Percentiles rank a stretch among this genome's conserved stretches.
Conservation (phyloP, 1,284 basidiomycete genomes). For the Melampsora americana region DNA sequence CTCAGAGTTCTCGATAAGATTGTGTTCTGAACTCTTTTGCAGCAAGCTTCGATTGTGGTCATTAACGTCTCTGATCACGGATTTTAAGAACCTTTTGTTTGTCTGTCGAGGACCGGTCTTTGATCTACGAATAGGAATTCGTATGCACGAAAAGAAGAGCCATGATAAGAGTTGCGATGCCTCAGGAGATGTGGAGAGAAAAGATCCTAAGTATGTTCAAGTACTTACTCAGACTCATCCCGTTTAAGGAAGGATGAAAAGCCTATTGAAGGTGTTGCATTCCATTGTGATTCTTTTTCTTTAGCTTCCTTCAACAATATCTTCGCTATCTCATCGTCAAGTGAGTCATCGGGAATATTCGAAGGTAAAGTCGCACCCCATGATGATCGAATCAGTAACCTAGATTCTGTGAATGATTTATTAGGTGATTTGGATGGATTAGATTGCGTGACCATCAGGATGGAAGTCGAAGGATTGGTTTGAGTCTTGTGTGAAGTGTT, state of each 20-base stretch:
- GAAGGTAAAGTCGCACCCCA: not conserved
- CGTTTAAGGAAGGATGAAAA: not conserved
- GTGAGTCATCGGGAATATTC: not conserved
- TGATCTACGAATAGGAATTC: not conserved
- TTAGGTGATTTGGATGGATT: not conserved
- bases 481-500: not conserved
- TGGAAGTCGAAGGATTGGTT: not conserved
- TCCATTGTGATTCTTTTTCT: not conserved
- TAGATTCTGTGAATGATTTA: not conserved
- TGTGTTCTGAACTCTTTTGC: not conserved
- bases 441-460: not conserved
- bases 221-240: not conserved
- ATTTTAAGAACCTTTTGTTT: constrained; percentile 49
- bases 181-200: not conserved
- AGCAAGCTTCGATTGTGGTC: constrained; percentile 47
- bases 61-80: constrained; percentile 48
- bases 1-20: constrained; percentile 43
- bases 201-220: not conserved
- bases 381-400: not conserved
- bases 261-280: not conserved
- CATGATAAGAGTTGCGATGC: not conserved
- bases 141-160: too few species aligned
- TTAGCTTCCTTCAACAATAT: constrained; percentile 4
- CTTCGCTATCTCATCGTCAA: not conserved
- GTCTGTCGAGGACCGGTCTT: constrained; percentile 28